Percentiles rank a stretch among this genome's conserved stretches.
Evolutionary conservation across 345 rosid genomes (phyloP).

Genomic region (Ceriops zippeliana): DNA sequence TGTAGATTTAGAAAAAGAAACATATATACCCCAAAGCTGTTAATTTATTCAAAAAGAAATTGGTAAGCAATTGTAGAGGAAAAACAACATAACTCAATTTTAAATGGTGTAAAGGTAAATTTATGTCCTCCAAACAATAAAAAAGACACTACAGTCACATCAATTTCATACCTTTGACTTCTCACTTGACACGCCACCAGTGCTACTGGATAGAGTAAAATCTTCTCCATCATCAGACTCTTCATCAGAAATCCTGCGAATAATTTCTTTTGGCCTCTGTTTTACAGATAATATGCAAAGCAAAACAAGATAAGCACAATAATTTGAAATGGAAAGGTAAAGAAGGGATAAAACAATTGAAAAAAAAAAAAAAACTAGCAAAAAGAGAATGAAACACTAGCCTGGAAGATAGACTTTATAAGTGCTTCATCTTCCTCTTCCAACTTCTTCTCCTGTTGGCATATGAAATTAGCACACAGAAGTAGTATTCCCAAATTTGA

Average conservation of each 20-base stretch:
- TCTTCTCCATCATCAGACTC: constrained; percentile 41
- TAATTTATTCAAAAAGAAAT: too few relatives aligned
- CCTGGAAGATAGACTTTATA: constrained; percentile 59
- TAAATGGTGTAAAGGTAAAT: background rate
- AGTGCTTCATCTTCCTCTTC: constrained; percentile 77
- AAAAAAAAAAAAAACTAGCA: background rate
- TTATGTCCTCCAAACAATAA: background rate
- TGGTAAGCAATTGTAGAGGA: too few relatives aligned
- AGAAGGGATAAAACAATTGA: background rate
- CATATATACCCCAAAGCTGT: too few relatives aligned
- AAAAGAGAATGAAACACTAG: constrained; percentile 26
- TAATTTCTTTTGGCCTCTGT: constrained; percentile 45
- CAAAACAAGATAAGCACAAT: constrained; percentile 7
- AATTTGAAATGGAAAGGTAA: background rate
- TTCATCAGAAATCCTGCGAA: constrained; percentile 61
- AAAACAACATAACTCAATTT: too few relatives aligned
- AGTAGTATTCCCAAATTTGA: background rate
- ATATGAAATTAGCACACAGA: background rate
- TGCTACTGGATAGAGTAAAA: constrained; percentile 20
- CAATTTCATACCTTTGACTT: constrained; percentile 24
- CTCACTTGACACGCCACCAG: constrained; percentile 14
- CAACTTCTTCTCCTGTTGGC: constrained; percentile 46
- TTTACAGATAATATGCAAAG: constrained; percentile 6
- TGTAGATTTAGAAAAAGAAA: too few relatives aligned
- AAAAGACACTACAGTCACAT: background rate